Base-by-base conservation (phyloP, 2,329 filamentous ascomycete species). In the Fusarium pininemorale region DNA sequence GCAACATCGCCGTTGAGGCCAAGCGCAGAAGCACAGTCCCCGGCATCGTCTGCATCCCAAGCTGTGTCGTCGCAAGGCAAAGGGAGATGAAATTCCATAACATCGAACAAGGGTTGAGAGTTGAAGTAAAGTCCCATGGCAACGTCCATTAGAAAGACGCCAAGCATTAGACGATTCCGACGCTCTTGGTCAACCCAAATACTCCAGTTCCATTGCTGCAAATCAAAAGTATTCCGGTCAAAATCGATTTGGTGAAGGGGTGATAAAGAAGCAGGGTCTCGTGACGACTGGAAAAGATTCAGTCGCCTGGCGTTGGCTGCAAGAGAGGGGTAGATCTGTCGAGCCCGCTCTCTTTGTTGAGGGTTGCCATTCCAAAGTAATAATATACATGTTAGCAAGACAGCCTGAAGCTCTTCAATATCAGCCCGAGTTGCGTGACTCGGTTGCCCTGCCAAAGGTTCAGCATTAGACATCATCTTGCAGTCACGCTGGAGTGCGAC, bases 51-150 rank as follows among this genome's bases (percentile, higher is more conserved):
- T 8, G 92, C 92, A 75, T 94, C 92, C 92, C 92, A 94, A 6
- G 90, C 90, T 22, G 90, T 91, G 80, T 94, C 93, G 75, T 94
- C 92, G 20, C 89, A 88, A 14, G 93, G 92, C 11, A 95, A 83
- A n/a, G 92, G 91, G 42, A 94, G 81, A 37, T 86, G 85, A 57
- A 94, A 86, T 74, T 94, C 91, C 39, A 90, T 85, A 14, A 87
- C 83, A 66, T 93, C 89, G 47, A 94, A 89, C 50, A 89, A 85
- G 20, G 91, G 88, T 15, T 86, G 81, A n/a, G 84, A 83, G 79
- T 94, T 94, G 86, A 94, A 94, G 79, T 91, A 94, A 26, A 94
- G 87, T 24, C 89, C 89, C 79, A 92, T 87, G 16, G 91, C 89
- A 22, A 88, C 85, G 77, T 94, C 92, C 39, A 88, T 84, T 24